These are phyloP conservation scores for Neonectria sp. DNA, from an alignment of 2,329 filamentous ascomycete genomes.

Conservation along the genomic window DNA sequence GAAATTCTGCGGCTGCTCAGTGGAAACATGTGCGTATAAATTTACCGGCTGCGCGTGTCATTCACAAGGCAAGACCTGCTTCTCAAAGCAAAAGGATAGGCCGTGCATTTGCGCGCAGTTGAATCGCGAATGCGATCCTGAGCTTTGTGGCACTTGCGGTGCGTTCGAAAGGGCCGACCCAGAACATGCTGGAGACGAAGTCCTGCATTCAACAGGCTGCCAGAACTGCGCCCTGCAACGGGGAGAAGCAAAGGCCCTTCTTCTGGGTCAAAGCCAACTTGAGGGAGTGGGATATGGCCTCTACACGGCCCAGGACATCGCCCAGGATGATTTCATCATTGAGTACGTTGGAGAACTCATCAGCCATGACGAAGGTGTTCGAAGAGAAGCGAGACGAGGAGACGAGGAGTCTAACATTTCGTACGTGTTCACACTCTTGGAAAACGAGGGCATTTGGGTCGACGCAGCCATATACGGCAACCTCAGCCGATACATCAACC, in stretches of 20 bases:
- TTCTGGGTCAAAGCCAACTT: constrained; percentile 80
- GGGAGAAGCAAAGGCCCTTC: constrained; percentile 73
- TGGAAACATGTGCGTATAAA: constrained; percentile 72
- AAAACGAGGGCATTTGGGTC: constrained; percentile 75
- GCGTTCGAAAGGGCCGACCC: constrained; percentile 79
- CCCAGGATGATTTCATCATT: constrained; percentile 80
- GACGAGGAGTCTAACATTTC: constrained; percentile 73
- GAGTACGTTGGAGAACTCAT: constrained; percentile 88
- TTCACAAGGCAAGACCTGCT: constrained; percentile 71
- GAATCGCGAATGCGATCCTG: constrained; percentile 85
- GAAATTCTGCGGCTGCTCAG: constrained; percentile 77
- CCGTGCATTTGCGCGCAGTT: constrained; percentile 80
- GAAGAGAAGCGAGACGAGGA: constrained; percentile 74
- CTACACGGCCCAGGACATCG: constrained; percentile 78
- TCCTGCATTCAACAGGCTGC: constrained; percentile 72
- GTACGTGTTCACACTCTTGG: constrained; percentile 74
- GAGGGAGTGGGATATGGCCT: constrained; percentile 81
- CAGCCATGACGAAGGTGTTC: constrained; percentile 77
- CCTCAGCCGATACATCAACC: constrained; percentile 87
- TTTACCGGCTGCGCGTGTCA: constrained; percentile 79
- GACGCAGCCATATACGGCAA: constrained; percentile 86
- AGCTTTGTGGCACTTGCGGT: constrained; percentile 80
- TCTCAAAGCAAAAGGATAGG: constrained; percentile 68
- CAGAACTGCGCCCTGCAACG: constrained; percentile 82
- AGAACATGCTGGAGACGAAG: constrained; percentile 72